A percentile compares a stretch with the other conserved stretches of the same genome.
These are phyloP conservation scores for Metarhizium rileyi DNA, from an alignment of 2,329 filamentous ascomycete genomes.

Conservation along the genomic window DNA sequence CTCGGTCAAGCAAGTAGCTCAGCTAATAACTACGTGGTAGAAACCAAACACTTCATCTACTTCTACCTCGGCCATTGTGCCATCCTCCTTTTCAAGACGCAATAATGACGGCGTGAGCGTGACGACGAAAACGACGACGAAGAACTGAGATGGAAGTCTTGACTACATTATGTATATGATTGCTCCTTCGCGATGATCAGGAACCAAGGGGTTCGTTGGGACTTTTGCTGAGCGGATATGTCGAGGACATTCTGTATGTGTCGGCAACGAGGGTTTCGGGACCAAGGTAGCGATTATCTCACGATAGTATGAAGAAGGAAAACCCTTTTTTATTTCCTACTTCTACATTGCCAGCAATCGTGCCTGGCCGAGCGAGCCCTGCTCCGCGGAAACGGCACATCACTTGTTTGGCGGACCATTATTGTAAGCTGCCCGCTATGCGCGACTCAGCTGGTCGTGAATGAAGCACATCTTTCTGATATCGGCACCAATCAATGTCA, in stretches of 20 bases:
- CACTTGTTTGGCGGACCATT: too few relatives aligned
- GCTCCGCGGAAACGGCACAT: too few relatives aligned
- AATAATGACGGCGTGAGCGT: constrained; percentile 38
- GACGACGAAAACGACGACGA: neutral
- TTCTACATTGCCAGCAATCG: too few relatives aligned
- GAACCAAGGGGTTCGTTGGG: neutral
- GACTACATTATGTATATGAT: too few relatives aligned
- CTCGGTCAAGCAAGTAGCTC: neutral
- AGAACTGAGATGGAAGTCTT: neutral
- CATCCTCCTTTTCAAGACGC: constrained; percentile 97
- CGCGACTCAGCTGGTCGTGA: too few relatives aligned
- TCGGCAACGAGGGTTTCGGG: neutral
- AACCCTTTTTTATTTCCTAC: too few relatives aligned
- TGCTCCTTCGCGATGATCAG: neutral
- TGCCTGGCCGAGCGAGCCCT: too few relatives aligned
- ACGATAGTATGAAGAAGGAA: too few relatives aligned
- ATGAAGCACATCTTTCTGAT: too few relatives aligned
- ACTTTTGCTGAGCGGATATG: neutral
- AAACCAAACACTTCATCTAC: constrained; percentile 99
- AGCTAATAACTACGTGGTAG: constrained; percentile 38
- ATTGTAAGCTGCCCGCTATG: too few relatives aligned
- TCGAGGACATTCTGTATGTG: neutral
- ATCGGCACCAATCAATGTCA: too few relatives aligned
- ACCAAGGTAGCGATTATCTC: neutral
- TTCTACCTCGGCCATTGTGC: constrained; percentile 99